Conservation (phyloP, 1,284 basidiomycete genomes). For the Papiliotrema laurentii region DNA sequence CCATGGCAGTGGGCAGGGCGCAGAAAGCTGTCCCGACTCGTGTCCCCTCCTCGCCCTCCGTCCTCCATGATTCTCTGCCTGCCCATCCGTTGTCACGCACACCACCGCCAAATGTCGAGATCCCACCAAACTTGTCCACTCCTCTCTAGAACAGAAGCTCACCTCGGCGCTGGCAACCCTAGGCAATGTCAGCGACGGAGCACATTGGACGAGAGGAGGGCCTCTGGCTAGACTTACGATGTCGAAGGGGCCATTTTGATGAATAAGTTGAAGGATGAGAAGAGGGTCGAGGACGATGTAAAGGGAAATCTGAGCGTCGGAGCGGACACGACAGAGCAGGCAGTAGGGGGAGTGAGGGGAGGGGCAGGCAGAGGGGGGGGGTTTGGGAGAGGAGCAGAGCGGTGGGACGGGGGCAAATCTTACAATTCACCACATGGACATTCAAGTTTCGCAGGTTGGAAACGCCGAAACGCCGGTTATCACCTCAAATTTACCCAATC, state of each 20-base stretch:
- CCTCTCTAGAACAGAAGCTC: slow-evolving; percentile 11
- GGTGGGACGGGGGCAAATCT: too few species aligned
- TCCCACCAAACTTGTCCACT: too few species aligned
- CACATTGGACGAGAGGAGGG: too few species aligned
- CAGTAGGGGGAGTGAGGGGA: not conserved
- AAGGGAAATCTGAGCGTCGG: slow-evolving; percentile 1
- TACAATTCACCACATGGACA: too few species aligned
- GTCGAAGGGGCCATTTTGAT: slow-evolving; percentile 44
- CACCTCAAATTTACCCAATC: not conserved
- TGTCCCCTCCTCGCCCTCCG: not conserved
- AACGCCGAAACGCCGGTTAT: slow-evolving; percentile 21
- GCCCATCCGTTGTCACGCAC: too few species aligned
- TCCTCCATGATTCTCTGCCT: not conserved
- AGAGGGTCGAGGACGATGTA: slow-evolving; percentile 1
- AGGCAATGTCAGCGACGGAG: slow-evolving; percentile 10
- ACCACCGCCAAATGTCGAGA: too few species aligned
- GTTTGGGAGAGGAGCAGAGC: too few species aligned
- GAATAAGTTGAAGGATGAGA: slow-evolving; percentile 24
- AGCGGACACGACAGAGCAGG: too few species aligned
- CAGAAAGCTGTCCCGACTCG: too few species aligned
- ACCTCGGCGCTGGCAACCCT: slow-evolving; percentile 43
- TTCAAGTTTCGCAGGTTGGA: slow-evolving; percentile 15
- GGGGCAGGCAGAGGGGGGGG: not conserved
- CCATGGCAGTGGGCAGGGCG: too few species aligned
- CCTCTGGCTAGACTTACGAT: slow-evolving; percentile 18